phyloP scores from a whole-genome alignment of 331 rosid genomes.

The Malus hybrid region DNA sequence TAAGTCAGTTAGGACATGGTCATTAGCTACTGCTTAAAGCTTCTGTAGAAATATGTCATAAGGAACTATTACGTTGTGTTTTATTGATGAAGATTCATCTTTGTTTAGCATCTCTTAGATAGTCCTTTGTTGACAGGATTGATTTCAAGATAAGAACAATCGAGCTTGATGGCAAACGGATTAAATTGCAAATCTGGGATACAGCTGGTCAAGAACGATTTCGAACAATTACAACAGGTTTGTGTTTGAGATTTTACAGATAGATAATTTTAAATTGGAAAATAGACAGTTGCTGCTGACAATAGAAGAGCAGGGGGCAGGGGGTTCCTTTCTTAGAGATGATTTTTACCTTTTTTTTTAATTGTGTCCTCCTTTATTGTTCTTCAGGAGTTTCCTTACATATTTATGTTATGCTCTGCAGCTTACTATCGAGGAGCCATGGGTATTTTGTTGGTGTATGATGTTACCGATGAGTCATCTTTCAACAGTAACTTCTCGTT shows the following conservation, averaged over 20 bases:
- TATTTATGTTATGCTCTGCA: constrained; percentile 32
- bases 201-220: constrained; percentile 88
- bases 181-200: constrained; percentile 83
- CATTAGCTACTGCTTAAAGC: not conserved
- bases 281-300: not conserved
- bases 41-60: not conserved
- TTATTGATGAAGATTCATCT: not conserved
- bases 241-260: constrained; percentile 13
- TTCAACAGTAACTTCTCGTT: constrained; percentile 52
- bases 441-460: constrained; percentile 85
- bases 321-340: not conserved
- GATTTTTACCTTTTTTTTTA: not conserved
- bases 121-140: constrained; percentile 37
- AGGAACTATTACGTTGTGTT: not conserved
- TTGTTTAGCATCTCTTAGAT: not conserved
- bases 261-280: not conserved
- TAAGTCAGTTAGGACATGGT: not conserved
- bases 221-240: constrained; percentile 76
- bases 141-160: constrained; percentile 88
- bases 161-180: constrained; percentile 70
- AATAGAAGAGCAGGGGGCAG: not conserved
- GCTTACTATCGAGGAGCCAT: constrained; percentile 91
- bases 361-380: constrained; percentile 1
- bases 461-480: constrained; percentile 83
- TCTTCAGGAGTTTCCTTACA: constrained; percentile 16